These are phyloP conservation scores for Heterobasidion occidentale DNA, from an alignment of 1,284 basidiomycete genomes.

Conservation along the genomic window DNA sequence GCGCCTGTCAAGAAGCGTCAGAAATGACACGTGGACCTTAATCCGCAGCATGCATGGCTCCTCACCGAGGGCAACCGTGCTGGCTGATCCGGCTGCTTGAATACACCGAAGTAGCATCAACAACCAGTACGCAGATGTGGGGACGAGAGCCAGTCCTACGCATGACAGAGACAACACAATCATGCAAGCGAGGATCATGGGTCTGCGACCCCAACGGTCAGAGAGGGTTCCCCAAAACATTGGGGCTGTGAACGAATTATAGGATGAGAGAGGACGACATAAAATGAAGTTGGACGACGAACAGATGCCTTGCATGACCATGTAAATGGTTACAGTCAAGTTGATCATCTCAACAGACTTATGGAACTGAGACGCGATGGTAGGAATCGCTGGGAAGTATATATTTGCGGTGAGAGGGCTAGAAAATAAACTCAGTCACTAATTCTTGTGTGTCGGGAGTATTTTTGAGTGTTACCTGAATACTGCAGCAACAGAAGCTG, in stretches of 20 bases:
- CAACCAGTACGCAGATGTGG: constrained; percentile 38
- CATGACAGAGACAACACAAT: constrained; percentile 30
- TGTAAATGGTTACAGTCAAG: constrained; percentile 72
- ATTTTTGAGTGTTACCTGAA: constrained; percentile 41
- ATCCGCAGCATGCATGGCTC: too few species aligned
- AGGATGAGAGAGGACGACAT: not conserved
- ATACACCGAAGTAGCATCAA: constrained; percentile 39
- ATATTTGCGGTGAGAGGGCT: constrained; percentile 71
- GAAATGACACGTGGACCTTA: not conserved
- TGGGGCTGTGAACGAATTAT: constrained; percentile 21
- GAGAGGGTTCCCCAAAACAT: constrained; percentile 39
- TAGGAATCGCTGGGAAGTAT: constrained; percentile 73
- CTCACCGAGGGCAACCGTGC: constrained; percentile 32
- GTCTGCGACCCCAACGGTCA: constrained; percentile 37
- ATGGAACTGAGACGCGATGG: constrained; percentile 51
- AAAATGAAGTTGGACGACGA: constrained; percentile 9
- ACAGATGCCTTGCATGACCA: constrained; percentile 73
- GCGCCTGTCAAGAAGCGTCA: constrained; percentile 17
- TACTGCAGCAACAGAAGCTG: constrained; percentile 48
- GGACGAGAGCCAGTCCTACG: constrained; percentile 38
- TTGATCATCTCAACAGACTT: constrained; percentile 66
- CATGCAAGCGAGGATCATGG: constrained; percentile 36
- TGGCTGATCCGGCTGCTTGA: constrained; percentile 38
- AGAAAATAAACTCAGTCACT: not conserved
- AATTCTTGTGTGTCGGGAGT: not conserved